phyloP scores from a whole-genome alignment of 1,139 yeast genomes.

The Geotrichum citri-aurantii region DNA sequence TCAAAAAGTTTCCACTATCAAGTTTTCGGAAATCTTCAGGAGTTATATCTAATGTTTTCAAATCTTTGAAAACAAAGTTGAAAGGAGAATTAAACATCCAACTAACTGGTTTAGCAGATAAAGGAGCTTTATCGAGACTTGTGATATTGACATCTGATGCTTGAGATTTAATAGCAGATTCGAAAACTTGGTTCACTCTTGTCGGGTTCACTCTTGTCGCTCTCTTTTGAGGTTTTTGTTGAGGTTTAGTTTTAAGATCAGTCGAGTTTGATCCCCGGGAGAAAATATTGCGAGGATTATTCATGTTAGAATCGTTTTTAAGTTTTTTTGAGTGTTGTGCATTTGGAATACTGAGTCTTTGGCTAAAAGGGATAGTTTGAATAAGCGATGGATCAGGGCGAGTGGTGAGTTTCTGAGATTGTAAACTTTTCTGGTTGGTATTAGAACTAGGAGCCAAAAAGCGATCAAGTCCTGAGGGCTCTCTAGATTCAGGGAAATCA shows the following conservation, averaged over 20 bases:
- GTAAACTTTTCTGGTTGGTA: neutral
- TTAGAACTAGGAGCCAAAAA: neutral
- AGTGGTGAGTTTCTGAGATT: neutral
- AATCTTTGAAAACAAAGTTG: slow-evolving; percentile 28
- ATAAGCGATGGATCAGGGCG: neutral
- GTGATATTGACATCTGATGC: neutral
- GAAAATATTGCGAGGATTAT: neutral
- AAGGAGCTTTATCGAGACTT: neutral
- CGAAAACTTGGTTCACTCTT: neutral
- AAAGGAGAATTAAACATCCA: slow-evolving; percentile 18
- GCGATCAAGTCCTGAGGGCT: neutral
- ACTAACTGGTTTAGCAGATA: neutral
- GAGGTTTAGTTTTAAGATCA: neutral
- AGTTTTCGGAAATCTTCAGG: slow-evolving; percentile 35
- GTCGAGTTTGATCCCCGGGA: neutral
- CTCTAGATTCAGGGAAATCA: neutral
- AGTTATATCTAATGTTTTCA: slow-evolving; percentile 29
- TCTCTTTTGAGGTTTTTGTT: neutral
- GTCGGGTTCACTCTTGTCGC: no score
- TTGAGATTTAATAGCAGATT: neutral
- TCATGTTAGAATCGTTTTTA: neutral
- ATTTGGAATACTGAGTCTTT: neutral
- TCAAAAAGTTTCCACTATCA: slow-evolving; percentile 37
- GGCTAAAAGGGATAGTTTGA: neutral
- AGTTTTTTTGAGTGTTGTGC: neutral